Conservation (phyloP, 148 eudicot species). For the Silene conica region DNA sequence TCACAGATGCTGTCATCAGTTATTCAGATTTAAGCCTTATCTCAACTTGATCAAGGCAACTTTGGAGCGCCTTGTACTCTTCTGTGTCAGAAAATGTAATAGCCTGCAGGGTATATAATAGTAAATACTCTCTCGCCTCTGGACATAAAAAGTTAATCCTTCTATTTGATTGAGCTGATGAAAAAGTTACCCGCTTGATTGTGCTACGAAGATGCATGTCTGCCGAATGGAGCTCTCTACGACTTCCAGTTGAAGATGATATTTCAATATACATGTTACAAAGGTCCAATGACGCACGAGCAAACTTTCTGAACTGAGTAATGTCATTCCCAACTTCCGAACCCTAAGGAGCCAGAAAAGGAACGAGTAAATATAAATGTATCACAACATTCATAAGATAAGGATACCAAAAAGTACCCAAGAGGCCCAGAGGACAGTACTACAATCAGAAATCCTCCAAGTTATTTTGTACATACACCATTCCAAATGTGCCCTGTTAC, state of each 20-base stretch:
- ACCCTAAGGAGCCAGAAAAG: constrained; percentile 39
- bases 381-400: neutral
- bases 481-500: neutral
- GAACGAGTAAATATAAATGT: neutral
- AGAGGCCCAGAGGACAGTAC: neutral
- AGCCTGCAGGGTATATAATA: constrained; percentile 38
- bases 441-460: neutral
- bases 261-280: constrained; percentile 72
- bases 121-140: neutral
- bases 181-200: constrained; percentile 62
- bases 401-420: neutral
- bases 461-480: neutral
- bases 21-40: constrained; percentile 27
- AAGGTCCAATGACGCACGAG: constrained; percentile 84
- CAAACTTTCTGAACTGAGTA: constrained; percentile 71
- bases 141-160: neutral
- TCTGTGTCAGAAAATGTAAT: constrained; percentile 50
- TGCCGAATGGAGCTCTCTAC: constrained; percentile 63
- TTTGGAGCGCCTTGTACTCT: constrained; percentile 59
- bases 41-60: constrained; percentile 53
- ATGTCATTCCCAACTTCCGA: constrained; percentile 81
- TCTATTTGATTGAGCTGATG: neutral
- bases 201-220: constrained; percentile 82
- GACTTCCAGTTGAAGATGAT: constrained; percentile 45
- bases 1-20: neutral